Base-by-base conservation (phyloP, 108 stramenopile species). In the Nannochloropsis gaditana region DNA sequence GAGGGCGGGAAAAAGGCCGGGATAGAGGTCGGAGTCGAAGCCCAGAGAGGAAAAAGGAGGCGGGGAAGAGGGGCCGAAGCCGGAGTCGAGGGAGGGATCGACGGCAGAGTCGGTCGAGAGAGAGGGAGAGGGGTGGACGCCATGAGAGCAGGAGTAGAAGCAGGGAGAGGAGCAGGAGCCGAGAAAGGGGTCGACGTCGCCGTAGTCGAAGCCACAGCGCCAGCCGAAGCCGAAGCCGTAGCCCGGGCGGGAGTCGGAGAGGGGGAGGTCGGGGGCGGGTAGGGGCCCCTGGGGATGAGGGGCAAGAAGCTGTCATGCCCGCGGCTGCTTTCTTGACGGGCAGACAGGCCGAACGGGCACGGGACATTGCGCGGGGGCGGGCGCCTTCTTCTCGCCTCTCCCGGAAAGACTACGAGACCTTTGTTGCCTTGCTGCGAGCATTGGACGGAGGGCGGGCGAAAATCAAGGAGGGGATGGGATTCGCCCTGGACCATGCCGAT, bases 401-500 rank as follows among this genome's bases (percentile, higher is more conserved):
- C n/a, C 9, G 10, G 47, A 50, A 50, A 15, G 47, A 50, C 47
- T 15, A 50, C 10, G 47, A 50, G 15, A 21, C 21, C 11, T 80
- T 80, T 31, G 80, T 80, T 9, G 11, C 21, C 21, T 21, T 19
- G 9, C 21, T 19, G 80, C 11, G 21, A 1, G 80, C n/a, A 9
- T 80, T 31, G 31, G 42, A 41, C 43, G 41, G 82, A 19, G 84
- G 88, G 43, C 81, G 90, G 21, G 43, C 43, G 41, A 90, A 83
- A 43, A 86, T 91, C 83, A 83, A 84, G 80, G 86, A 90, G 79
- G 90, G 85, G 41, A 91, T 91, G 91, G 91, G 90, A 9, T 90
- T 88, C 21, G 90, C 90, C 17, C 83, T 91, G 59, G 91, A 91
- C 89, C 83, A 91, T 47, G 84, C 86, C 15, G 90, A 91, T 11